Evolutionary conservation across 2,329 filamentous ascomycete genomes (phyloP), one percentile per base, ranked within the genome.

Genomic region (Penicillium thymicola): DNA sequence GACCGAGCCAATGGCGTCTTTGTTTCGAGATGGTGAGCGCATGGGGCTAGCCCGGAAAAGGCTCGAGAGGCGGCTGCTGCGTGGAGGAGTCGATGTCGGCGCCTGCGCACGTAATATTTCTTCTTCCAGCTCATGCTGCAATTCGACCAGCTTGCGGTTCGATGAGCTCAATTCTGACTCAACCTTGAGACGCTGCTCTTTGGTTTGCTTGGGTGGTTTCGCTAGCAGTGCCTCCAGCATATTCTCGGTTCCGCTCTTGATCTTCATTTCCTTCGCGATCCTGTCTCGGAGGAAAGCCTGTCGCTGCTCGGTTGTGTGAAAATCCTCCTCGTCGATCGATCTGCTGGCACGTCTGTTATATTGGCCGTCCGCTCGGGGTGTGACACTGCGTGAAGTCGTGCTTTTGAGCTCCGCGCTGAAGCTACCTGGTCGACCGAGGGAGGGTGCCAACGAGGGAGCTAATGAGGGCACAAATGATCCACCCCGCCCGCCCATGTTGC

Each of bases 171-270:
- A 81, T 77, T 99, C 94, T 48, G 89, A 89, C 77, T 99, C 90
- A 28, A 92, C 89, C 65, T 84, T 83, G 59, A 83, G 79, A 43
- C 90, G 84, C 71, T 93, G 90, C 58, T 93, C 93, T 71, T 92
- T 95, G 61, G 89, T 89, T 73, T 97, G 93, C 76, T 97, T 99
- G 44, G 90, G 89, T 74, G 96, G 97, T 76, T 99, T 99, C 43
- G 87, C 84, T 72, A 97, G 91, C 63, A 99, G 78, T 13, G 94
- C 94, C 78, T 99, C 94, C 38, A 99, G 81, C 84, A 99, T 87
- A 72, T 99, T 99, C 79, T 99, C 94, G 56, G 93, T 97, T 21
- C 94, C 94, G 67, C 93, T 89, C 75, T 96, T 97, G 72, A 99
- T 97, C 80, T 97, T 97, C 78, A 92, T 87, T 77, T 99, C 95